Conservation (phyloP, 495 filamentous ascomycete genomes). For the Penicillium cinerascens region DNA sequence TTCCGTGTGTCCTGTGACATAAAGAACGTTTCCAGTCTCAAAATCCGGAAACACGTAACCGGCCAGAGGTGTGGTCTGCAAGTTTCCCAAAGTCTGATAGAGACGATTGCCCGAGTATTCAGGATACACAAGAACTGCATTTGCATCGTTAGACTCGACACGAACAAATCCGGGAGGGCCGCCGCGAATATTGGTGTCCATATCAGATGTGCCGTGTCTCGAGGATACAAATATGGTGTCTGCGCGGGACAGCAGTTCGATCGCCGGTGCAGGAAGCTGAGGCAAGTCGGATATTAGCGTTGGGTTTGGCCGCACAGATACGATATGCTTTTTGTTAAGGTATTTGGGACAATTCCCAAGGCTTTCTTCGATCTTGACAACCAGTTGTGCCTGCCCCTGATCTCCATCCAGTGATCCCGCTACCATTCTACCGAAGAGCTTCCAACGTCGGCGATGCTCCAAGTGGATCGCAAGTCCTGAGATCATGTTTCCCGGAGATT, state of each 20-base stretch:
- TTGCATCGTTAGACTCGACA: constrained; percentile 48
- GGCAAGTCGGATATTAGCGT: neutral
- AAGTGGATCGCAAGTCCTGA: constrained; percentile 64
- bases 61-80: constrained; percentile 59
- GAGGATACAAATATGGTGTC: constrained; percentile 77
- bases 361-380: constrained; percentile 63
- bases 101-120: constrained; percentile 80
- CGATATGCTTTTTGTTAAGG: constrained; percentile 65
- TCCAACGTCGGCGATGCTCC: constrained; percentile 61
- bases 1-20: constrained; percentile 46
- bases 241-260: constrained; percentile 47
- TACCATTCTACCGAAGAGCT: constrained; percentile 62
- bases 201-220: constrained; percentile 54
- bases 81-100: constrained; percentile 78
- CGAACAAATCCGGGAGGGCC: constrained; percentile 72
- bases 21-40: constrained; percentile 64
- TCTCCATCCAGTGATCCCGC: constrained; percentile 46
- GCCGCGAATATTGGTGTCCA: constrained; percentile 85
- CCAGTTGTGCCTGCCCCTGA: constrained; percentile 55
- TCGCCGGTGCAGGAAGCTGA: neutral
- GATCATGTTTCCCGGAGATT: constrained; percentile 40
- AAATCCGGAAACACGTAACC: constrained; percentile 70
- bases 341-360: constrained; percentile 84
- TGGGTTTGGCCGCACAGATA: constrained; percentile 50
- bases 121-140: constrained; percentile 60